Conservation (phyloP, 805 yeast species). For the Metschnikowia koreensis region DNA sequence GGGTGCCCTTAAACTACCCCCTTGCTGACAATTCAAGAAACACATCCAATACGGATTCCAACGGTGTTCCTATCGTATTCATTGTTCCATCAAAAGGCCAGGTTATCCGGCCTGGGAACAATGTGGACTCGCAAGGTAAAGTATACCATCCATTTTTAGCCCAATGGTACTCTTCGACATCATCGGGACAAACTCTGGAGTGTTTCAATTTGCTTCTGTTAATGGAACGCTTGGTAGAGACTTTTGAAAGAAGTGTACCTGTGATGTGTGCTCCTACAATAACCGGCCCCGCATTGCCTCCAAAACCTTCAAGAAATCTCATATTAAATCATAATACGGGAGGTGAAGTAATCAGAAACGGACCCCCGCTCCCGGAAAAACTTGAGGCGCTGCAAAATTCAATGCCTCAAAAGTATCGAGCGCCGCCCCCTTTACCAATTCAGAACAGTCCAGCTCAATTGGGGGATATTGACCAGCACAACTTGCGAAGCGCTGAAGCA, state of each 20-base stretch:
- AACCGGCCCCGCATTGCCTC: slow-evolving; percentile 24
- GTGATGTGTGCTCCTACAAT: slow-evolving; percentile 34
- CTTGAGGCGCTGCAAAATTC: slow-evolving; percentile 1
- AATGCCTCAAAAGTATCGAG: slow-evolving; percentile 11
- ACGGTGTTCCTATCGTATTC: slow-evolving; percentile 60
- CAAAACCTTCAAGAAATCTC: slow-evolving; percentile 28
- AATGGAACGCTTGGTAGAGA: slow-evolving; percentile 29
- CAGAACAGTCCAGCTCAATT: slow-evolving; percentile 3
- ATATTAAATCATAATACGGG: slow-evolving; percentile 26
- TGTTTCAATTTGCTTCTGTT: slow-evolving; percentile 32
- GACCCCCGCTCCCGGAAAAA: slow-evolving; percentile 29
- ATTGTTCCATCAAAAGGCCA: slow-evolving; percentile 54
- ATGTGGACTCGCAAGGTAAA: slow-evolving; percentile 68
- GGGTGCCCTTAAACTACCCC: slow-evolving; percentile 79
- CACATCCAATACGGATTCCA: slow-evolving; percentile 14
- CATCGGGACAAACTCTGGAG: slow-evolving; percentile 3
- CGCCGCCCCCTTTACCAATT: slow-evolving; percentile 13
- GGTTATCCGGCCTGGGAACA: slow-evolving; percentile 54
- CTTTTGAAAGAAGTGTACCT: slow-evolving; percentile 34
- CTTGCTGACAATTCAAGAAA: slow-evolving; percentile 11
- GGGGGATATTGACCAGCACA: not conserved
- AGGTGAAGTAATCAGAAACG: slow-evolving; percentile 13
- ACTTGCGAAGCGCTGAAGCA: not conserved
- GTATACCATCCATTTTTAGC: slow-evolving; percentile 67
- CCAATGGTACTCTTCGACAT: slow-evolving; percentile 46